These are phyloP conservation scores for Trapa bicornis DNA, from an alignment of 345 rosid genomes.

Conservation along the genomic window DNA sequence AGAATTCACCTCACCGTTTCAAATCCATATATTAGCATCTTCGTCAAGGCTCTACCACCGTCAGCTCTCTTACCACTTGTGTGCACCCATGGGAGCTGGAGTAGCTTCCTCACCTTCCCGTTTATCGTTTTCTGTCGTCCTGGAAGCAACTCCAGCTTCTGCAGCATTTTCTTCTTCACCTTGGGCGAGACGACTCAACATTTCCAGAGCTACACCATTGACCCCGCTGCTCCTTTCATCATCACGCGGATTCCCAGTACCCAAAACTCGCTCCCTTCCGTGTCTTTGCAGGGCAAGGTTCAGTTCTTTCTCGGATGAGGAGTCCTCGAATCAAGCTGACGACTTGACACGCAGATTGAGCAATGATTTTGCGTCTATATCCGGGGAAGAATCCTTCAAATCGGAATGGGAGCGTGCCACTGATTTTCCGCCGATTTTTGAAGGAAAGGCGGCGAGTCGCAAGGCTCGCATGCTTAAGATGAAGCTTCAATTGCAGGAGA, in stretches of 20 bases:
- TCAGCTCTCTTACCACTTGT: neutral
- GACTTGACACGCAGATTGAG: slow-evolving; percentile 40
- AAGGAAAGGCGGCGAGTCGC: slow-evolving; percentile 62
- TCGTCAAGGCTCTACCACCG: neutral
- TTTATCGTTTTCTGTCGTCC: slow-evolving; percentile 40
- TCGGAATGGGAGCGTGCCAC: slow-evolving; percentile 21
- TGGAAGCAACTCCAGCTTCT: slow-evolving; percentile 43
- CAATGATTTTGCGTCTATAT: slow-evolving; percentile 4
- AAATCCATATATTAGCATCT: neutral
- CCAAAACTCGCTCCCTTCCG: slow-evolving; percentile 15
- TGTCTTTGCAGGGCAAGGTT: slow-evolving; percentile 48
- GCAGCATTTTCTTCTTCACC: slow-evolving; percentile 31
- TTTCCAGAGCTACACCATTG: slow-evolving; percentile 26
- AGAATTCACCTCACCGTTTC: no score
- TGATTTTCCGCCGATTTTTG: slow-evolving; percentile 35
- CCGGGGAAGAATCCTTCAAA: slow-evolving; percentile 13
- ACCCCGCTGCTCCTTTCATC: slow-evolving; percentile 28
- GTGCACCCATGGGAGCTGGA: slow-evolving; percentile 46
- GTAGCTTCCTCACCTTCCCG: slow-evolving; percentile 40
- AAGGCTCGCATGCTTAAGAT: slow-evolving; percentile 65
- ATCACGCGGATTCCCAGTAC: slow-evolving; percentile 27
- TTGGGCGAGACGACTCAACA: slow-evolving; percentile 31
- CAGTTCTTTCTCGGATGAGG: slow-evolving; percentile 57
- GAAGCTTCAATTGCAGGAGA: slow-evolving; percentile 64
- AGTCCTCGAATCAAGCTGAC: slow-evolving; percentile 44